Conservation (phyloP, 2,329 filamentous ascomycete genomes). For the Claviceps arundinis region DNA sequence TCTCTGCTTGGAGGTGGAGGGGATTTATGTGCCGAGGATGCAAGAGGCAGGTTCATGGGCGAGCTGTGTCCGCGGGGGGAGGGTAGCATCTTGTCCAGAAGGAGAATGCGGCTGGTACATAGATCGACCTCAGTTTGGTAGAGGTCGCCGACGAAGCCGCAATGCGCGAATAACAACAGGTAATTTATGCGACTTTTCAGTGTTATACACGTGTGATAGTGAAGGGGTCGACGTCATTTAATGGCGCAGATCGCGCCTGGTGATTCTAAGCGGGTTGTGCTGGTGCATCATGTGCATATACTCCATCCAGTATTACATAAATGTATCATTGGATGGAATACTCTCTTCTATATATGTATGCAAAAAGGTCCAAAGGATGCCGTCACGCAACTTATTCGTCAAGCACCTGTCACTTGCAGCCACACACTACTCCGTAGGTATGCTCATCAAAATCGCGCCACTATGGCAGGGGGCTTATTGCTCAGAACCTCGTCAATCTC, state of each 20-base stretch:
- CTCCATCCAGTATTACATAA: too few species aligned
- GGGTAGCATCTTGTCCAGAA: neutral
- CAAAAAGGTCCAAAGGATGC: neutral
- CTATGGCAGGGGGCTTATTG: constrained; percentile 40
- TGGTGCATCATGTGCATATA: too few species aligned
- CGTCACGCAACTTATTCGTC: neutral
- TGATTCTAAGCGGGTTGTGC: too few species aligned
- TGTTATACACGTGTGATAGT: neutral
- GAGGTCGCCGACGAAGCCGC: too few species aligned
- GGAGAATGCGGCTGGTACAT: too few species aligned
- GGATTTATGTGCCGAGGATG: neutral
- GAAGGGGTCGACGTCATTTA: neutral
- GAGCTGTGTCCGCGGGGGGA: neutral
- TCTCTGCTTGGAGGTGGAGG: too few species aligned
- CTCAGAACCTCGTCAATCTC: constrained; percentile 46
- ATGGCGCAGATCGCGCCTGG: neutral
- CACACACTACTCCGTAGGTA: neutral
- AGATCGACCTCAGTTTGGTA: too few species aligned
- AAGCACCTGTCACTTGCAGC: too few species aligned
- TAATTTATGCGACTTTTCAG: neutral
- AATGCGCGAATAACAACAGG: too few species aligned
- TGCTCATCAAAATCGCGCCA: constrained; percentile 17
- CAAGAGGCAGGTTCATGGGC: neutral
- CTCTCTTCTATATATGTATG: neutral
- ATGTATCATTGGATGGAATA: too few species aligned